These are phyloP conservation scores for Paramyrothecium roridum DNA, from an alignment of 2,329 filamentous ascomycete species.

Conservation along the genomic window DNA sequence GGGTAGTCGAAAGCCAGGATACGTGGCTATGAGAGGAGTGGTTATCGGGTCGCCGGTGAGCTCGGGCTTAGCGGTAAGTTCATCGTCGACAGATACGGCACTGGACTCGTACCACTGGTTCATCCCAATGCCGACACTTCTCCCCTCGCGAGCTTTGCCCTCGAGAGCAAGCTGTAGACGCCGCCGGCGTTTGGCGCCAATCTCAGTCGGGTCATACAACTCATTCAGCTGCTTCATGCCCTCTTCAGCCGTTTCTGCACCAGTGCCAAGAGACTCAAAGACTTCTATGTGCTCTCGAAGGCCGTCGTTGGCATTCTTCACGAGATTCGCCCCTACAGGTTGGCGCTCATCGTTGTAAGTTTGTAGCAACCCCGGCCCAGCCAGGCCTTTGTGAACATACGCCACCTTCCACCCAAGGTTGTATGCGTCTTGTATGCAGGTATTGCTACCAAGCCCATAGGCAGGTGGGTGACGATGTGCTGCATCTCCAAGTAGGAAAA, in stretches of 20 bases:
- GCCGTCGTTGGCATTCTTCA: constrained; percentile 55
- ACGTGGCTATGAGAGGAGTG: constrained; percentile 46
- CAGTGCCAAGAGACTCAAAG: constrained; percentile 39
- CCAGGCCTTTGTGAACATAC: constrained; percentile 32
- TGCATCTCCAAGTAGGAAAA: constrained; percentile 45
- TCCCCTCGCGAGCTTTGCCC: not conserved
- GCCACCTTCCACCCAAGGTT: constrained; percentile 55
- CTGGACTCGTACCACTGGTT: constrained; percentile 1
- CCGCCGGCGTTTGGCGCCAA: not conserved
- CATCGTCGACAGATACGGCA: constrained; percentile 30
- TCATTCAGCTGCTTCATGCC: not conserved
- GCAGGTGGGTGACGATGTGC: constrained; percentile 55
- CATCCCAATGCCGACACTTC: not conserved
- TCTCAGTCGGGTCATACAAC: not conserved
- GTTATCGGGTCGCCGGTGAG: constrained; percentile 34
- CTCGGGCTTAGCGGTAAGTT: constrained; percentile 17
- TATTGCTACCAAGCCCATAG: constrained; percentile 56
- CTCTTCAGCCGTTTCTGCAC: not conserved
- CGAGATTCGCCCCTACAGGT: constrained; percentile 43
- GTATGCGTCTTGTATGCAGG: constrained; percentile 53
- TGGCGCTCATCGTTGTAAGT: constrained; percentile 44
- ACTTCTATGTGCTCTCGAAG: constrained; percentile 48
- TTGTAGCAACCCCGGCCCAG: constrained; percentile 33
- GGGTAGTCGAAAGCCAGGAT: constrained; percentile 56
- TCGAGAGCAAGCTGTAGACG: not conserved